Conservation (phyloP, 78 protist genomes). For the Cyanophora paradoxa region DNA sequence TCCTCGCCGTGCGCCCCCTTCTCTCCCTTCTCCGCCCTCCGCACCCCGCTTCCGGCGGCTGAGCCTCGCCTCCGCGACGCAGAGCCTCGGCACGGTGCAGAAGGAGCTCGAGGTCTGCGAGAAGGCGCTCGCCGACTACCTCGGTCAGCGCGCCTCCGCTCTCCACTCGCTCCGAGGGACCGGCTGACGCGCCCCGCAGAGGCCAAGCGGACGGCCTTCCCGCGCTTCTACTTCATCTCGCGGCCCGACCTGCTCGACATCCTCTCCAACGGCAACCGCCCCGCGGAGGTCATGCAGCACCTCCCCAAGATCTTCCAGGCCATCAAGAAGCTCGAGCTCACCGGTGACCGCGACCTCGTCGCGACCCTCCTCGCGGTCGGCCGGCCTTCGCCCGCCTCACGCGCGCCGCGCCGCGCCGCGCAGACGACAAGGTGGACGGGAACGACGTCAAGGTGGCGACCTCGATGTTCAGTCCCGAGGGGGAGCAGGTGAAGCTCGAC, state of each 20-base stretch:
- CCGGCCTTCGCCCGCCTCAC: no score
- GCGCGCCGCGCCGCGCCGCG: no score
- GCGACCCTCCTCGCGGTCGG: no score
- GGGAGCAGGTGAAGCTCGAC: neutral
- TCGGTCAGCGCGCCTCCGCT: no score
- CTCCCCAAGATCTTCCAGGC: constrained; percentile 26
- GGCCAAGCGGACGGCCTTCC: constrained; percentile 52
- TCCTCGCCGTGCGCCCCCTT: no score
- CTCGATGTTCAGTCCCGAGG: neutral
- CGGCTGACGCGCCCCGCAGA: no score
- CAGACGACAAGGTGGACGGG: neutral
- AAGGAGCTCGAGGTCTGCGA: constrained; percentile 40
- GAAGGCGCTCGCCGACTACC: constrained; percentile 43
- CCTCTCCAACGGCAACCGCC: constrained; percentile 41
- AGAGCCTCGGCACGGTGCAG: constrained; percentile 9
- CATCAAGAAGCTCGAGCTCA: neutral
- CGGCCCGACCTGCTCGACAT: constrained; percentile 53
- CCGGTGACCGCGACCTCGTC: neutral
- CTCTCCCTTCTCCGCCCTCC: constrained; percentile 11
- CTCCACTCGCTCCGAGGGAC: no score
- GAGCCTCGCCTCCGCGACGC: no score
- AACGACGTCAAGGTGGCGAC: neutral
- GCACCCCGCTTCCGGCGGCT: no score
- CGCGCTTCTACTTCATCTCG: constrained; percentile 61
- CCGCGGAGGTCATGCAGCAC: constrained; percentile 21